Base-by-base conservation (phyloP, 1,284 basidiomycete species). In the Leccinum fallax region DNA sequence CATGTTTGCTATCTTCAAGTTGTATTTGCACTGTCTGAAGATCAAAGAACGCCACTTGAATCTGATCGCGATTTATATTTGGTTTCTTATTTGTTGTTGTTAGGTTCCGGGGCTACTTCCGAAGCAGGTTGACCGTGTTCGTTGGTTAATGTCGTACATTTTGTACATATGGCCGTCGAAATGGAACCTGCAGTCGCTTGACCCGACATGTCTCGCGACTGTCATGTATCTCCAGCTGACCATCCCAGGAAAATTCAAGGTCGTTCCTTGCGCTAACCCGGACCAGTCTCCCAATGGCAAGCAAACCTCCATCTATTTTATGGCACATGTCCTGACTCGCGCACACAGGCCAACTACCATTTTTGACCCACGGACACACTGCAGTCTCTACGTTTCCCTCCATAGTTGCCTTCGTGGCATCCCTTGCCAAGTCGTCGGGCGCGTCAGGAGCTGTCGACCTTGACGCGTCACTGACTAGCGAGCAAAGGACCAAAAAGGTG, bases 241-340 rank as follows among this genome's bases (percentile, higher is more conserved):
- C 16, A 80, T 89, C 51, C 88, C 90, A 2, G 86, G 85, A 11
- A 78, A 82, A 65, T 93, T 89, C 74, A 74, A 74, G 16, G 74
- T 93, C 34, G 77, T 79, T 46, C 83, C 87, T 73, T 88, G 83
- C 67, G 80, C 81, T 15, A 85, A 90, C 71, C 86, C 89, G 7
- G 89, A 92, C 75, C 64, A 81, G n/a, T 91, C 90, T 62, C 89
- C 90, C n/a, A 86, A 80, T 68, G 91, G 91, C 88, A 74, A 74
- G 85, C 26, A 30, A 15, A 15, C 40, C 15, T 4, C 13, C 40
- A 32, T 21, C 10, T 46, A 24, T 49, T 54, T 34, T 40, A 26
- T 46, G 36, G 26, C 15, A 13, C 28, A 15, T 9, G 28, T 32
- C 16, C 49, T 70, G 52, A 72, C 55, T 9, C 16, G 15, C 4